Evolutionary conservation across 441 rosid genomes (phyloP), one percentile per base, ranked within the genome.

Genomic region (Gossypium davidsonii): DNA sequence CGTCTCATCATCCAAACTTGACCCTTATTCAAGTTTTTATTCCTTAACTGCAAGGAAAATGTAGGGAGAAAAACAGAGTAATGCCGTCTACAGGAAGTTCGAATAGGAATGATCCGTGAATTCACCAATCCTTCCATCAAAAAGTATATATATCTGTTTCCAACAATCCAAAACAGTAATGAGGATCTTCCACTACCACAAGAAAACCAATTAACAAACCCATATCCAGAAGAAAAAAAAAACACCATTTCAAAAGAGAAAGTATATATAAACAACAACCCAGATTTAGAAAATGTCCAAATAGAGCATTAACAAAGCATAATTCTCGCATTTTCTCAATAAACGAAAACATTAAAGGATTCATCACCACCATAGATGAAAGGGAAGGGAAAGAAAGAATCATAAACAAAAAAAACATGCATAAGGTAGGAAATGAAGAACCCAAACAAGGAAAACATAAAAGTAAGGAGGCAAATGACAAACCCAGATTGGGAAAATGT

Each of bases 111-210:
- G 66, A 80, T 71, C 74, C 71, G 83, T 5, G 83, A 80, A 75
- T 77, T 79, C 75, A 74, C 59, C 80, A 93, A 79, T 20, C 85
- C 88, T 76, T 93, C 96, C 96, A 92, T 89, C 56, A 80, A 82
- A 76, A 31, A 67, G 10, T 18, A 1, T 18, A 34, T 34, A 34
- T 75, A 76, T 14, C 81, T 81, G 80, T 76, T 78, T 74, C 59
- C 66, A 82, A 68, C 23, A 67, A 67, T 73, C 73, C 39, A 74
- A 59, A 56, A 73, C 15, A 51, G 21, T 15, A 69, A 75, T 1
- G 18, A 1, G 23, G 61, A 49, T 21, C 46, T 34, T 48, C 26
- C 15, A 46, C 23, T 21, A 15, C 53, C 42, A 76, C 4, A 42
- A 20, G n/a, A 28, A 52, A 26, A 28, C 48, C 52, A 74, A 42